A percentile compares a stretch with the other conserved stretches of the same genome.
Evolutionary conservation across 73 alveolate species (phyloP).

Genomic region (Paramecium tetraurelia): DNA sequence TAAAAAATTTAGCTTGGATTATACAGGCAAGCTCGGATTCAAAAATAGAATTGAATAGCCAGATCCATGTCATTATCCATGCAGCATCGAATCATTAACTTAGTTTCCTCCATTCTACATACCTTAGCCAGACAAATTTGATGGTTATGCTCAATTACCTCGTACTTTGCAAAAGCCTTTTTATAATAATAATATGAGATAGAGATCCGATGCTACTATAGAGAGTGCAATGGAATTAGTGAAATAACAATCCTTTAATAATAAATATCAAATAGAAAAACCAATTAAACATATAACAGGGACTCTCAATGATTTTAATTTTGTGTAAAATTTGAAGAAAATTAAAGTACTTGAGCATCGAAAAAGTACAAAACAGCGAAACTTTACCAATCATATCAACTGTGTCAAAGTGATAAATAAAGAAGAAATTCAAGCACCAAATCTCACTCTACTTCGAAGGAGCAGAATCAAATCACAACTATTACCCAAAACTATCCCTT

Average conservation of each 20-base stretch:
- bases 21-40: conserved; percentile 9
- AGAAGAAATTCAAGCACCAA: not conserved
- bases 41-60: conserved; percentile 23
- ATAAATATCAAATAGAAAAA: not conserved
- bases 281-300: not conserved
- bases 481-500: not conserved
- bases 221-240: not conserved
- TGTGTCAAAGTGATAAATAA: not conserved
- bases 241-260: not conserved
- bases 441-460: not conserved
- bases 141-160: not conserved
- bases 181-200: not conserved
- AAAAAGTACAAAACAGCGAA: not conserved
- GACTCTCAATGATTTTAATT: not conserved
- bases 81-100: not conserved
- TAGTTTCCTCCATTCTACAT: not conserved
- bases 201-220: not conserved
- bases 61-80: not conserved
- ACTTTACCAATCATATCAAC: not conserved
- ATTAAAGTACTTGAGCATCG: not conserved
- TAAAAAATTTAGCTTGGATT: conserved; percentile 41
- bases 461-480: not conserved
- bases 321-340: not conserved
- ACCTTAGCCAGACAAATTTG: not conserved
- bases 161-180: not conserved